Conservation (phyloP, 179 eudicot genomes). For the Pouteria campechiana region DNA sequence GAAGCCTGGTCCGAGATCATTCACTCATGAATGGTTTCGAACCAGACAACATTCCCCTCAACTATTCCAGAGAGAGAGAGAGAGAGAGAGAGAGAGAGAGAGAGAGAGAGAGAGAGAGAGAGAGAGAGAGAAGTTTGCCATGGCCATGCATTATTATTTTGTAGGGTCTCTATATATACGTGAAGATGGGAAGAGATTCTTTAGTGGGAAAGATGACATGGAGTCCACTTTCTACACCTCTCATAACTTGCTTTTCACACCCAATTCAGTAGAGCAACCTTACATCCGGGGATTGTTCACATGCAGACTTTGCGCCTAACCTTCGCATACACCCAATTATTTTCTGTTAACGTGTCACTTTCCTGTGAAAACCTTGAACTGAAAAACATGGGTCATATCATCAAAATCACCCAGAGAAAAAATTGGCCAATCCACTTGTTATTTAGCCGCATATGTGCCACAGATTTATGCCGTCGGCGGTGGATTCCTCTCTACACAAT, state of each 20-base stretch:
- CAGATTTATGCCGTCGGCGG: no score
- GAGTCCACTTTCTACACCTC: background rate
- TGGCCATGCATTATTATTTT: slow-evolving; percentile 9
- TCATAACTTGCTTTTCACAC: slow-evolving; percentile 3
- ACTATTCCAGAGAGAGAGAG: slow-evolving; percentile 3
- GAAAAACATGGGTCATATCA: no score
- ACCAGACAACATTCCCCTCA: slow-evolving; percentile 37
- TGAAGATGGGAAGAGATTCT: slow-evolving; percentile 1
- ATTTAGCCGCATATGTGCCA: no score
- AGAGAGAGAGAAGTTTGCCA: background rate
- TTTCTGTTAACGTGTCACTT: no score
- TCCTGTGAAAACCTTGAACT: no score
- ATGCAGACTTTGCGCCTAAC: no score
- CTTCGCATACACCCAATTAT: no score
- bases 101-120: slow-evolving; percentile 6
- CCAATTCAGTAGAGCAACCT: no score
- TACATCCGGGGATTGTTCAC: no score
- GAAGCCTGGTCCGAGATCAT: slow-evolving; percentile 97
- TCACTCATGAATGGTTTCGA: slow-evolving; percentile 20
- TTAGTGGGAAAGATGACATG: background rate
- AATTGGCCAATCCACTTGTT: no score
- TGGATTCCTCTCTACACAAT: no score
- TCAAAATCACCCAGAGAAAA: no score
- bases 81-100: background rate
- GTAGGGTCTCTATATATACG: slow-evolving; percentile 8